Percentiles rank a stretch among this genome's conserved stretches.
Evolutionary conservation across 768 basidiomycete genomes (phyloP).

Genomic region (Tricholomella constricta): DNA sequence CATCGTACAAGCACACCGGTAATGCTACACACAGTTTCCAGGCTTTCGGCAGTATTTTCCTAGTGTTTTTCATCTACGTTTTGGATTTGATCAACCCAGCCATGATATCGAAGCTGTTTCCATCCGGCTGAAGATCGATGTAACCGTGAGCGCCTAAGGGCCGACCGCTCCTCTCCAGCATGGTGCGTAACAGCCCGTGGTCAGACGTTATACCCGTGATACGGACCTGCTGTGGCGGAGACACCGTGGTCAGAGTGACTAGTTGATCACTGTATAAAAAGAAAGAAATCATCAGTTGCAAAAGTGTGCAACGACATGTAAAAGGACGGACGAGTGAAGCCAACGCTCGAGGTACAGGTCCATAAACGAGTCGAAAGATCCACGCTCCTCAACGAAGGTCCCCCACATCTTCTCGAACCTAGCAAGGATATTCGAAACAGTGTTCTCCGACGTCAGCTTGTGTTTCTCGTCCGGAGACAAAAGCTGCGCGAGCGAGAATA

Average conservation of each 20-base stretch:
- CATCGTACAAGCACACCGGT: neutral
- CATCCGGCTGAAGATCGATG: conserved; percentile 94
- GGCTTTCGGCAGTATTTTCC: neutral
- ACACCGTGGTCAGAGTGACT: conserved; percentile 78
- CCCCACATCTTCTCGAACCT: conserved; percentile 82
- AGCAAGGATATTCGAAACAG: conserved; percentile 72
- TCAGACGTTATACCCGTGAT: conserved; percentile 87
- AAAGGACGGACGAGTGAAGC: conserved; percentile 83
- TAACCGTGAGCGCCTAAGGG: conserved; percentile 42
- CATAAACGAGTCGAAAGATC: conserved; percentile 82
- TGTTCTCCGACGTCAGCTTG: conserved; percentile 67
- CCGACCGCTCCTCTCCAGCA: conserved; percentile 53
- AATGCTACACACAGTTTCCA: neutral
- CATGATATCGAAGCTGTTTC: conserved; percentile 97
- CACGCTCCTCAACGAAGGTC: conserved; percentile 60
- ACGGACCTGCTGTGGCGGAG: conserved; percentile 68
- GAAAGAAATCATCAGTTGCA: neutral
- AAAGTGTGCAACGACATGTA: neutral
- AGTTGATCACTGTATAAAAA: conserved; percentile 67
- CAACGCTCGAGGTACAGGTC: conserved; percentile 77
- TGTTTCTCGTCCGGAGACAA: conserved; percentile 33
- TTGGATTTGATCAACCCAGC: conserved; percentile 75
- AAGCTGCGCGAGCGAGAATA: conserved; percentile 79
- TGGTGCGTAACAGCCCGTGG: conserved; percentile 83
- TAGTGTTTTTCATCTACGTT: conserved; percentile 17